Conservation (phyloP, 805 yeast species). For the Ogataea pilisensis region DNA sequence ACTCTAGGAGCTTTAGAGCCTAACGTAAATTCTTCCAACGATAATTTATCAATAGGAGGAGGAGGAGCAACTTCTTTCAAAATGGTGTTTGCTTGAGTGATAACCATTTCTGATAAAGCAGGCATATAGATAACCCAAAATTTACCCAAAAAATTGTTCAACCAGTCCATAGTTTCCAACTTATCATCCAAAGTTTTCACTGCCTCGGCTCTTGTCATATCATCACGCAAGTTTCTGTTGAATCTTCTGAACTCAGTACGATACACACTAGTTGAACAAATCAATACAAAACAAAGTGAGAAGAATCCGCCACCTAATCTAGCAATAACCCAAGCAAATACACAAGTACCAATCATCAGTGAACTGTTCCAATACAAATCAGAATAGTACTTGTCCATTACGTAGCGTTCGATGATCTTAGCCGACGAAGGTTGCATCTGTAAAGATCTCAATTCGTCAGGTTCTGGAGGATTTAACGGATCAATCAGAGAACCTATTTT, state of each 20-base stretch:
- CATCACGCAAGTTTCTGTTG: slow-evolving; percentile 70
- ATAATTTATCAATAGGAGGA: slow-evolving; percentile 70
- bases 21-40: slow-evolving; percentile 72
- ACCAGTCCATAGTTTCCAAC: slow-evolving; percentile 76
- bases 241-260: slow-evolving; percentile 72
- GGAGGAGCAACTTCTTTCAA: slow-evolving; percentile 76
- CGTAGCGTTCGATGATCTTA: slow-evolving; percentile 49
- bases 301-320: slow-evolving; percentile 61
- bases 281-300: slow-evolving; percentile 54
- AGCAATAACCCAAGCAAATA: slow-evolving; percentile 67
- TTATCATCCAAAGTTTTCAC: slow-evolving; percentile 58
- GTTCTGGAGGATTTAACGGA: slow-evolving; percentile 19
- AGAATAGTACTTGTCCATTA: slow-evolving; percentile 62
- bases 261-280: slow-evolving; percentile 63
- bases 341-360: slow-evolving; percentile 62
- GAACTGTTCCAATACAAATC: slow-evolving; percentile 73
- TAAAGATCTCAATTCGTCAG: slow-evolving; percentile 14
- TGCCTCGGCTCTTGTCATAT: slow-evolving; percentile 62
- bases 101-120: slow-evolving; percentile 70
- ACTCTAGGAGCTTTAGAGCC: slow-evolving; percentile 80
- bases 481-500: slow-evolving; percentile 32
- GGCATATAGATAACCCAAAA: slow-evolving; percentile 92
- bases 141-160: slow-evolving; percentile 70
- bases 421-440: slow-evolving; percentile 13
- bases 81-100: slow-evolving; percentile 61